Conservation (phyloP, 768 basidiomycete species). For the Saitozyma podzolica region DNA sequence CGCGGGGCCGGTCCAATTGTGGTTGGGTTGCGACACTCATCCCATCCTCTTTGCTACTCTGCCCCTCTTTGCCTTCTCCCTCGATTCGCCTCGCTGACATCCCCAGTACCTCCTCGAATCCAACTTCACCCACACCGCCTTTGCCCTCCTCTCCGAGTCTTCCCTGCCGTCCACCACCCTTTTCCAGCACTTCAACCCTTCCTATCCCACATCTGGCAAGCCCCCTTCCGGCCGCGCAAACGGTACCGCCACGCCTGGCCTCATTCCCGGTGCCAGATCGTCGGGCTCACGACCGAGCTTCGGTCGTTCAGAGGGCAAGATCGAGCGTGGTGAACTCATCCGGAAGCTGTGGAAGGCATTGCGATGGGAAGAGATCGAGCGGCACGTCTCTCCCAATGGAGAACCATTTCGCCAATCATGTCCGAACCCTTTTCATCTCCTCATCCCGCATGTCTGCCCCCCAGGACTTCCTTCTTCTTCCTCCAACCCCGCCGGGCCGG, state of each 20-base stretch:
- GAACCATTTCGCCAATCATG: constrained; percentile 35
- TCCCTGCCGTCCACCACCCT: constrained; percentile 39
- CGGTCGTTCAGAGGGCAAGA: constrained; percentile 28
- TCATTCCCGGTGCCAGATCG: constrained; percentile 1
- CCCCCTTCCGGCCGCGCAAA: constrained; percentile 8
- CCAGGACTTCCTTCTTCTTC: constrained; percentile 29
- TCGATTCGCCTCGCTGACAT: background rate
- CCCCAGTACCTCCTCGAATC: constrained; percentile 48
- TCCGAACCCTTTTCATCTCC: constrained; percentile 46
- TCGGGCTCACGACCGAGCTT: constrained; percentile 24
- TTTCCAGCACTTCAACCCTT: constrained; percentile 46
- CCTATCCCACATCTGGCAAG: constrained; percentile 14
- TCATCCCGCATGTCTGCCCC: constrained; percentile 42
- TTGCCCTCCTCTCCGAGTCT: constrained; percentile 44
- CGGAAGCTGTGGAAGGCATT: constrained; percentile 46
- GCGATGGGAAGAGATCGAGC: constrained; percentile 45
- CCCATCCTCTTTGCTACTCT: background rate
- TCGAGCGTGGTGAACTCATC: constrained; percentile 46
- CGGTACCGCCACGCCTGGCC: constrained; percentile 13
- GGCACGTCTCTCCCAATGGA: constrained; percentile 40
- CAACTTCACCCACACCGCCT: constrained; percentile 48
- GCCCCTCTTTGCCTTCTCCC: background rate
- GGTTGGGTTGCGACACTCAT: no score
- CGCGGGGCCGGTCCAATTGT: no score
- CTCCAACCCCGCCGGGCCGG: constrained; percentile 28